phyloP scores from a whole-genome alignment of 1,284 basidiomycete species.

The Papiliotrema terrestris region DNA sequence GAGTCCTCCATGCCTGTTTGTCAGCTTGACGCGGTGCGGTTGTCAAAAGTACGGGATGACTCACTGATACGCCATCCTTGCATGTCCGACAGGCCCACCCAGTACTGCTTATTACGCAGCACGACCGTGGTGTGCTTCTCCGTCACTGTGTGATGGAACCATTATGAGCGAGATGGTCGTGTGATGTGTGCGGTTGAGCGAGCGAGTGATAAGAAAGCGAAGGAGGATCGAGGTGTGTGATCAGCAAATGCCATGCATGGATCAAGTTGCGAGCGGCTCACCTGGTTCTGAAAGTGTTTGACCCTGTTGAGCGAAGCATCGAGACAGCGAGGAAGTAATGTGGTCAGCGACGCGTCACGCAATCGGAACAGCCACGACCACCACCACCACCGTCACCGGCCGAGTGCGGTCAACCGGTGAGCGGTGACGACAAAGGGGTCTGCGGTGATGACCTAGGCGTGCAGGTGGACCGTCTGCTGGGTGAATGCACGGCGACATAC shows the following conservation, averaged over 20 bases:
- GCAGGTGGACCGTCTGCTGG: too few relatives aligned
- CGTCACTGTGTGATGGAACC: conserved; percentile 52
- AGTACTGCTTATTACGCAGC: conserved; percentile 66
- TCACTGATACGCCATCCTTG: conserved; percentile 98
- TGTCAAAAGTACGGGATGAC: conserved; percentile 44
- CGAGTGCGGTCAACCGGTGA: not conserved
- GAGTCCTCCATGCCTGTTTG: conserved; percentile 88
- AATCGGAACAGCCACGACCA: not conserved
- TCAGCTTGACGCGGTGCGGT: not conserved
- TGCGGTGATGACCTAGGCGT: too few relatives aligned
- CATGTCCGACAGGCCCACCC: conserved; percentile 91
- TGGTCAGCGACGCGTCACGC: conserved; percentile 11
- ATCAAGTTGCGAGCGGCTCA: conserved; percentile 15
- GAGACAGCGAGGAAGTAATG: not conserved
- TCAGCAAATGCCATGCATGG: conserved; percentile 4
- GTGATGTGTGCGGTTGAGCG: not conserved
- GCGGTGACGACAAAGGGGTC: not conserved
- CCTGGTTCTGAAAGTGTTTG: conserved; percentile 50
- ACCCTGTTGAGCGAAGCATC: conserved; percentile 27
- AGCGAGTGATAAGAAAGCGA: conserved; percentile 2
- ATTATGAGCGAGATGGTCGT: conserved; percentile 3
- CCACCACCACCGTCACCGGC: too few relatives aligned
- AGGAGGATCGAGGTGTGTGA: not conserved
- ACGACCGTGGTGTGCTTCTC: conserved; percentile 80
- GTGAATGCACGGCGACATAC: too few relatives aligned